phyloP scores from a whole-genome alignment of 2,329 filamentous ascomycete genomes.

The Penicillium occitanis region DNA sequence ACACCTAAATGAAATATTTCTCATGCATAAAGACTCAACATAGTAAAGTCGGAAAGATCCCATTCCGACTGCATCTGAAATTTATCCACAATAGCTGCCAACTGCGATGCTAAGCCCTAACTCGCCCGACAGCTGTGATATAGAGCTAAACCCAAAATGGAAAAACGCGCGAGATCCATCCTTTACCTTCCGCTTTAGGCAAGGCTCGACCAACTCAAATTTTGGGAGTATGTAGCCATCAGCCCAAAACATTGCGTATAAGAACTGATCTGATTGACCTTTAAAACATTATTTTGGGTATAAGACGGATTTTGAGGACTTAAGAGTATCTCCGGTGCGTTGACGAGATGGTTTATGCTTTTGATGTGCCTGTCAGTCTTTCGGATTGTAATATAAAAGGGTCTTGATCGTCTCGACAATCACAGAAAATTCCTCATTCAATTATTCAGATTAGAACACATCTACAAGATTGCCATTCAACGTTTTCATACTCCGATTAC shows the following conservation, averaged over 20 bases:
- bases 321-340: not conserved
- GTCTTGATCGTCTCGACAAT: not conserved
- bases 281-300: not conserved
- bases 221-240: not conserved
- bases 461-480: too few species aligned
- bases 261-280: not conserved
- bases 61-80: not conserved
- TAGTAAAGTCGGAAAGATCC: not conserved
- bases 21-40: not conserved
- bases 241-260: not conserved
- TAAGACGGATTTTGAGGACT: constrained; percentile 6
- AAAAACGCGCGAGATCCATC: constrained; percentile 16
- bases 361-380: not conserved
- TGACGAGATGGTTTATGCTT: not conserved
- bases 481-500: not conserved
- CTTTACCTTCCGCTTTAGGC: constrained; percentile 2
- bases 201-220: not conserved
- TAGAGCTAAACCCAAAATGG: not conserved
- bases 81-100: not conserved
- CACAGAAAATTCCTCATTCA: not conserved
- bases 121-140: not conserved
- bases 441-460: not conserved
- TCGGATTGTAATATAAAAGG: not conserved
- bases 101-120: not conserved
- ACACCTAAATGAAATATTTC: not conserved